Percentiles rank a stretch among this genome's conserved stretches.
phyloP scores from a whole-genome alignment of 768 basidiomycete species.

The Leccinellum albellum region DNA sequence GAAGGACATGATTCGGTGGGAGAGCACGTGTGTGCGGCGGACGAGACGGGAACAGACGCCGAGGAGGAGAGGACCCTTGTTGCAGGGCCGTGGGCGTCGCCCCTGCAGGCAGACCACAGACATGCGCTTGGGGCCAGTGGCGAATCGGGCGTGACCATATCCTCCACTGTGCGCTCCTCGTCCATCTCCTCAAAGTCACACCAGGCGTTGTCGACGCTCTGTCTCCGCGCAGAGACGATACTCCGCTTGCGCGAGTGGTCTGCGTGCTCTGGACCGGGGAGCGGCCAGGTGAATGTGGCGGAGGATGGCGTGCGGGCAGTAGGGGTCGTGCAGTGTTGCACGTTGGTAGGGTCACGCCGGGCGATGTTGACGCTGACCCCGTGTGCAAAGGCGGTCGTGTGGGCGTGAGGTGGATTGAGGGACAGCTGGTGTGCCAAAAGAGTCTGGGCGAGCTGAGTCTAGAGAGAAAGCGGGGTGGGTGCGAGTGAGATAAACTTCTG shows the following conservation, averaged over 20 bases:
- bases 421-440: constrained; percentile 34
- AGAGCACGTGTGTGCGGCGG: constrained; percentile 10
- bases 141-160: constrained; percentile 37
- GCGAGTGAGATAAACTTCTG: constrained; percentile 13
- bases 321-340: constrained; percentile 40
- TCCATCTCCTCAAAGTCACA: constrained; percentile 39
- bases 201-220: constrained; percentile 26
- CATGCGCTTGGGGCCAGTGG: constrained; percentile 23
- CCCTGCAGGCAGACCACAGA: constrained; percentile 22
- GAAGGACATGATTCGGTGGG: constrained; percentile 23
- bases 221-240: constrained; percentile 19
- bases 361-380: constrained; percentile 18
- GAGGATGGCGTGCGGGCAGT: constrained; percentile 35
- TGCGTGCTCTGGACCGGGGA: constrained; percentile 18
- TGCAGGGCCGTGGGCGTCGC: constrained; percentile 10
- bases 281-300: constrained; percentile 30
- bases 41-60: constrained; percentile 9
- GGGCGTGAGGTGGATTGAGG: constrained; percentile 17
- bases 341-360: constrained; percentile 31
- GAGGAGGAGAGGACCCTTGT: constrained; percentile 25
- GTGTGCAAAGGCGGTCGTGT: constrained; percentile 16
- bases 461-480: not conserved
- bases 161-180: constrained; percentile 45
- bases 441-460: constrained; percentile 48
- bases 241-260: constrained; percentile 30